A percentile compares a stretch with the other conserved stretches of the same genome.
phyloP scores from a whole-genome alignment of 2,329 filamentous ascomycete genomes.

The Blumeriella jaapii region DNA sequence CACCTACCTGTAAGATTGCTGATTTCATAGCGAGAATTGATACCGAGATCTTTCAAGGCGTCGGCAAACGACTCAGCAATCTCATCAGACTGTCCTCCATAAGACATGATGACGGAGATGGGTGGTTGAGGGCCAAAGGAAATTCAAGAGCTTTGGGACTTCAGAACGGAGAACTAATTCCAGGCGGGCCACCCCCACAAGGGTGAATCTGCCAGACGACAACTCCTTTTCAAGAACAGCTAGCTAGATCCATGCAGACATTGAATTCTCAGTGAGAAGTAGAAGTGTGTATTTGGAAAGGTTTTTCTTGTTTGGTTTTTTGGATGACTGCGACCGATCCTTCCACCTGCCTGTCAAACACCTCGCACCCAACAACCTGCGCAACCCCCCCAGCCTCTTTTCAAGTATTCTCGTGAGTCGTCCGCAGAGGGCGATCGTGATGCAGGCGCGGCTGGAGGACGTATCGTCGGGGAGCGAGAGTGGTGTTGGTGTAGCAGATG shows the following conservation, averaged over 20 bases:
- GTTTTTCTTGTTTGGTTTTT: too few relatives aligned
- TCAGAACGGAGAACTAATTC: conserved; percentile 16
- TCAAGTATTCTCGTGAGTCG: too few relatives aligned
- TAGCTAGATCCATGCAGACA: conserved; percentile 29
- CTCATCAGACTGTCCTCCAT: conserved; percentile 53
- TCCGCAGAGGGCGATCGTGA: too few relatives aligned
- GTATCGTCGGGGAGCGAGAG: too few relatives aligned
- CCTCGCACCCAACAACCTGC: too few relatives aligned
- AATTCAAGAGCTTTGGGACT: conserved; percentile 16
- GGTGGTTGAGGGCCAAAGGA: conserved; percentile 24
- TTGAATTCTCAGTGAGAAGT: conserved; percentile 28
- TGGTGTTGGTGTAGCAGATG: too few relatives aligned
- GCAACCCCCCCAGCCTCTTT: too few relatives aligned
- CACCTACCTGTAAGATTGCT: conserved; percentile 92
- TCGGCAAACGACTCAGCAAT: conserved; percentile 92
- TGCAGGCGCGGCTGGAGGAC: too few relatives aligned
- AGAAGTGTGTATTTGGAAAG: conserved; percentile 30
- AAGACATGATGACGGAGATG: conserved; percentile 43
- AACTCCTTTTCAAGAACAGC: conserved; percentile 26
- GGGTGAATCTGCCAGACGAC: conserved; percentile 14
- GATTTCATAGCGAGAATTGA: conserved; percentile 90
- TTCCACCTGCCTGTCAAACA: conserved; percentile 13
- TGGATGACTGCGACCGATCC: conserved; percentile 25
- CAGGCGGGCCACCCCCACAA: conserved; percentile 17
- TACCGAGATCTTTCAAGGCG: conserved; percentile 80